Base-by-base conservation (phyloP, 148 eudicot genomes). In the Chenopodium formosanum region DNA sequence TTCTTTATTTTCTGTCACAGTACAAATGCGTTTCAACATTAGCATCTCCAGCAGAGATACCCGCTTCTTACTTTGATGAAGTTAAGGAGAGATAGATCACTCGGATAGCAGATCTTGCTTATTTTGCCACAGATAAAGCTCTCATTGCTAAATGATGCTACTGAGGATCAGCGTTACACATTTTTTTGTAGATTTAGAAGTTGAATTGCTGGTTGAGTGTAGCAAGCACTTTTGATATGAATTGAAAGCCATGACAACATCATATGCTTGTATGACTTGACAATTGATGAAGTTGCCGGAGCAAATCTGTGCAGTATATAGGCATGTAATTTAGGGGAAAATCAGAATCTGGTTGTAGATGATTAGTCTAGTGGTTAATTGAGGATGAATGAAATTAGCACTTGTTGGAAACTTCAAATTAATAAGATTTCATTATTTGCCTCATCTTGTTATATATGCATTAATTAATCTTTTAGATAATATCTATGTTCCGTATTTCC, bases 11-110 rank as follows among this genome's bases (percentile, higher is more conserved):
- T 27, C 27, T 83, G 80, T 71, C 62, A 86, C 93, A 90, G 93
- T 91, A 89, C 88, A 95, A 95, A 81, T 89, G 89, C 25, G 98
- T 89, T 27, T 94, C 98, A 0, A 74, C 90, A 40, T 37, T 94
- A 82, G 37, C 84, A 65, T 89, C 94, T 50, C 86, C 85, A 81
- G 60, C 87, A 25, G 91, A 85, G 73, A 88, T 96, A 63, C 95
- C 97, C 2, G 76, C 73, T 75, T 86, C 86, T 12, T 90, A 82
- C 52, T 96, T 94, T 25, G 85, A 88, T 48, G 89, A 91, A 31
- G 80, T 80, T 50, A 53, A 78, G 80, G 88, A 87, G 40, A 81
- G 79, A 75, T 84, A 85, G 82, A 31, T 27, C 20, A 20, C n/a
- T 29, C 2, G 46, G 32, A 27, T 6, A 12, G 64, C 48, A 16